Evolutionary conservation across 192 early-diverging fungal species (phyloP).

Genomic region (Funneliformis geosporum): DNA sequence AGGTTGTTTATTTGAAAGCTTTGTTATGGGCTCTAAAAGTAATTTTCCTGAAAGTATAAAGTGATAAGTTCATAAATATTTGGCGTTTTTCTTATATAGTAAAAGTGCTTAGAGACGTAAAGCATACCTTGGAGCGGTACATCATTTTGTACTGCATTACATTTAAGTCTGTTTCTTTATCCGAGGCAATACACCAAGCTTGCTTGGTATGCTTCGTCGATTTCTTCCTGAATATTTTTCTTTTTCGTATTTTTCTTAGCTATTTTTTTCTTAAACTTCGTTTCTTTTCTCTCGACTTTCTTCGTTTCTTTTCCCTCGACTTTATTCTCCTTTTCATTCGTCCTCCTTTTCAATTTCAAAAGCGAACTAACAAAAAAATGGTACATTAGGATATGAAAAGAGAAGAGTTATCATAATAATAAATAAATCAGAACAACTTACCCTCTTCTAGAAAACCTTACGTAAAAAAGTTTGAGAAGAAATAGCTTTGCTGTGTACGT

Average conservation of each 20-base stretch:
- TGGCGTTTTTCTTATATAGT: not conserved
- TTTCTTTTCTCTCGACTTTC: no score
- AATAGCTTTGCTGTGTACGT: no score
- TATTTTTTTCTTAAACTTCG: not conserved
- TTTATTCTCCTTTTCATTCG: not conserved
- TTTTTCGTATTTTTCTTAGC: not conserved
- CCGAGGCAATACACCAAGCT: conserved; percentile 10
- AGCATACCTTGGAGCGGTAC: conserved; percentile 9
- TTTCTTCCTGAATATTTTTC: conserved; percentile 7
- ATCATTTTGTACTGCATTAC: not conserved
- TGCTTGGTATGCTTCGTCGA: not conserved
- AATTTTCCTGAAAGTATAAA: conserved; percentile 16
- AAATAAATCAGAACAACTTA: not conserved
- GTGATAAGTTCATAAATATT: conserved; percentile 13
- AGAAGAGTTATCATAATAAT: conserved; percentile 14
- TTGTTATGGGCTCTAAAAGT: not conserved
- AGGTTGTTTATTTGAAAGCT: conserved; percentile 14
- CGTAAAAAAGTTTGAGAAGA: no score
- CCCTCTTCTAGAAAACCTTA: no score
- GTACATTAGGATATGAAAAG: conserved; percentile 15
- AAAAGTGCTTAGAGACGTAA: not conserved
- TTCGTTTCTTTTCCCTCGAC: conserved; percentile 3
- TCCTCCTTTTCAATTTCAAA: not conserved
- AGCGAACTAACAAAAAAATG: not conserved
- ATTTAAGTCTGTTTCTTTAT: conserved; percentile 7